Base-by-base conservation (phyloP, 805 yeast species). In the Cyberlindnera maritima region DNA sequence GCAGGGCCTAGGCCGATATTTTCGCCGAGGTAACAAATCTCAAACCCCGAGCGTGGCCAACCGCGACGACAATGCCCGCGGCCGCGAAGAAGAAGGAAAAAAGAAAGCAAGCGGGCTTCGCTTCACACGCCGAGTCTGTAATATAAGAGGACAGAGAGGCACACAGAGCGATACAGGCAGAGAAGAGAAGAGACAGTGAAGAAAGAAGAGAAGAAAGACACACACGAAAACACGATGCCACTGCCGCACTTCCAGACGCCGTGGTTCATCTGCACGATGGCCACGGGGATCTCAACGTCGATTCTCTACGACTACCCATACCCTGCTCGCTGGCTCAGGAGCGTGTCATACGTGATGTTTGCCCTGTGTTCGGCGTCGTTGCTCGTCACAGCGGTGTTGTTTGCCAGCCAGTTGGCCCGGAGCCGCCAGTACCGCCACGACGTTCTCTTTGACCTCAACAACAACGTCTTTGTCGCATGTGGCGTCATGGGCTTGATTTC, bases 181-280 rank as follows among this genome's bases (percentile, higher is more conserved):
- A n/a, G n/a, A n/a, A n/a, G 34, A 31, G 15, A 31, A 14, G 15
- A 31, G 34, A 25, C 28, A 25, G 11, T 11, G 11, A 8, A 25
- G 28, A 25, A 11, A 25, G 28, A 11, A 25, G 28, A 25, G n/a
- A n/a, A n/a, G n/a, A n/a, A n/a, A n/a, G n/a, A n/a, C n/a, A 25
- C 28, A 25, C 28, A 25, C 28, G 28, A 11, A n/a, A n/a, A n/a
- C n/a, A 36, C 19, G 39, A 9, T 29, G 34, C 18, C 6, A 10
- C 29, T 45, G 3, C 49, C 49, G 3, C 36, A 36, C 19, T 48
- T 48, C 36, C 13, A 37, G n/a, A 48, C 48, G 5, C 46, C 34
- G n/a, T 83, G 82, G 74, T 88, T 83, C 65, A 83, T 85, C 21
- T 71, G 80, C 41, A 77, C 82, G n/a, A 90, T 90, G 96, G 96